Evolutionary conservation across 1,284 basidiomycete genomes (phyloP).

Genomic region (Rhodotorula sp.): DNA sequence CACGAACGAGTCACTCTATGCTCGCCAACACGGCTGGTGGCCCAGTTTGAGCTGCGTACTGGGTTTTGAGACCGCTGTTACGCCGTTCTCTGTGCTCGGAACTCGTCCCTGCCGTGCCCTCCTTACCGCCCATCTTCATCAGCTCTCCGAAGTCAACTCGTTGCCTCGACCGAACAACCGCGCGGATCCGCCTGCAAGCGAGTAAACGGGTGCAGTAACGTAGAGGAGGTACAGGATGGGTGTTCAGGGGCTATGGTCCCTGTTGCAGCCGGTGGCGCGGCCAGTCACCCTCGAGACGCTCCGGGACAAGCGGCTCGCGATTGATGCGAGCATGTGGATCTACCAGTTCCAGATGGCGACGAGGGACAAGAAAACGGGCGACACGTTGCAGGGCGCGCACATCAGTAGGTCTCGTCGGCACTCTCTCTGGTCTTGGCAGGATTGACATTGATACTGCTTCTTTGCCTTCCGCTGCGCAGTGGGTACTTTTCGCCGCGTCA

Average conservation of each 20-base stretch:
- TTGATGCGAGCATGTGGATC: slow-evolving; percentile 99
- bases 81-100: too few relatives aligned
- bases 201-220: too few relatives aligned
- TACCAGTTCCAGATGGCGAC: slow-evolving; percentile 99
- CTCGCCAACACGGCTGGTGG: too few relatives aligned
- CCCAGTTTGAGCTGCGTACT: too few relatives aligned
- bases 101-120: too few relatives aligned
- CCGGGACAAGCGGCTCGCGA: slow-evolving; percentile 86
- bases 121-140: too few relatives aligned
- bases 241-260: slow-evolving; percentile 90
- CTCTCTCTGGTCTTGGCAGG: not conserved
- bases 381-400: slow-evolving; percentile 87
- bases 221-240: slow-evolving; percentile 55
- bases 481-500: slow-evolving; percentile 64
- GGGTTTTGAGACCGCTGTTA: too few relatives aligned
- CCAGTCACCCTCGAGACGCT: slow-evolving; percentile 79
- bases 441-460: too few relatives aligned
- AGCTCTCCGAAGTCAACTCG: too few relatives aligned
- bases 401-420: slow-evolving; percentile 52
- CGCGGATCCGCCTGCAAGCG: too few relatives aligned
- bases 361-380: slow-evolving; percentile 87
- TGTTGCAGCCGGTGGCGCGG: slow-evolving; percentile 86
- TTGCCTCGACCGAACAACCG: too few relatives aligned
- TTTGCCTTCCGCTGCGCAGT: slow-evolving; percentile 12
- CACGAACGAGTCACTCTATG: too few relatives aligned